phyloP scores from a whole-genome alignment of 192 early-diverging fungal species.

The Irineochytrium annulatum region DNA sequence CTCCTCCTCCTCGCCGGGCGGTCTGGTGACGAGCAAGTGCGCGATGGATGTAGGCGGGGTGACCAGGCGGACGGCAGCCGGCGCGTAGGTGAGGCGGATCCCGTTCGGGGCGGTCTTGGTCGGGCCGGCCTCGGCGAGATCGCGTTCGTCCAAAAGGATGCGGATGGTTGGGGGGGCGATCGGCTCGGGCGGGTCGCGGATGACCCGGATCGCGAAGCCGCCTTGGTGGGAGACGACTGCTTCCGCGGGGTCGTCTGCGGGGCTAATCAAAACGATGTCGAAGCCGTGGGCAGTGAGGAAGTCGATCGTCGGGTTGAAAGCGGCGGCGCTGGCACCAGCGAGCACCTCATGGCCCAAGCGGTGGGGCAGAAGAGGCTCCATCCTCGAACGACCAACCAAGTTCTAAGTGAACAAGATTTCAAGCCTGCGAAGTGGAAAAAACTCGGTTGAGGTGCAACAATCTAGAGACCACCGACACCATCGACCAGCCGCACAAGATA shows the following conservation, averaged over 20 bases:
- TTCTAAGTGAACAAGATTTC: too few relatives aligned
- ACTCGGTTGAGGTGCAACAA: too few relatives aligned
- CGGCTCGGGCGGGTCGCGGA: not conserved
- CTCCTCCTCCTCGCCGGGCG: not conserved
- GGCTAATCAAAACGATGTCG: slow-evolving; percentile 1
- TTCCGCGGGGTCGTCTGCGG: slow-evolving; percentile 13
- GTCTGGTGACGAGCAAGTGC: not conserved
- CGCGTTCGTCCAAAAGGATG: not conserved
- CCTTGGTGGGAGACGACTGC: not conserved
- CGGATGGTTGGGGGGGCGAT: not conserved
- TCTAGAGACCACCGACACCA: too few relatives aligned
- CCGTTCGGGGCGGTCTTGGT: slow-evolving; percentile 1
- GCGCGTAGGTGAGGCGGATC: not conserved
- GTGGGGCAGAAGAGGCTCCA: too few relatives aligned
- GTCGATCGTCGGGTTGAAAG: not conserved
- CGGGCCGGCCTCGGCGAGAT: not conserved
- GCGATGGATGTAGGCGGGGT: too few relatives aligned
- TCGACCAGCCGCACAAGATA: too few relatives aligned
- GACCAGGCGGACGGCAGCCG: not conserved
- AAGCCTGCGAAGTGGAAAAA: too few relatives aligned
- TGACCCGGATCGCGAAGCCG: not conserved
- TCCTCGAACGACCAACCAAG: too few relatives aligned
- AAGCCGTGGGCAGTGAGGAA: slow-evolving; percentile 13
- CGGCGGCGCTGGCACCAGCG: too few relatives aligned
- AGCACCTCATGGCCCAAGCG: too few relatives aligned